Base-by-base conservation (phyloP, 495 filamentous ascomycete species). In the Daldinia loculata region DNA sequence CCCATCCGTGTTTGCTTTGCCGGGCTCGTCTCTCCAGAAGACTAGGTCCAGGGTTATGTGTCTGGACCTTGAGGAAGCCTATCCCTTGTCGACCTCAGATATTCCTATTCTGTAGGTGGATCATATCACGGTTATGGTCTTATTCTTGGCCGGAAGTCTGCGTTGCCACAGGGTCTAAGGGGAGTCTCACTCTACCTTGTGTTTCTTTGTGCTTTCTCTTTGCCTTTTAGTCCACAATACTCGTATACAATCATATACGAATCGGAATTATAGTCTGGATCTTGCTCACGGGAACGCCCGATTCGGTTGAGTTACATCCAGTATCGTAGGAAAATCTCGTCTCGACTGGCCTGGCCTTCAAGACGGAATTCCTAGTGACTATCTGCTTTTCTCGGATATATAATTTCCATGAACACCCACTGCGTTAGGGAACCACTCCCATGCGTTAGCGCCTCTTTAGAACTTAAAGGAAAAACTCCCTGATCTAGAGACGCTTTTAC, bases 401-500 rank as follows among this genome's bases (percentile, higher is more conserved):
- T 61, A 64, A 61, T 29, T 64, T 52, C 61, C 56, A 57, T 65
- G 64, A 30, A 60, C 64, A 57, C 60, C 56, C 27, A 66, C 34
- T 51, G 26, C 17, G 14, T 41, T 32, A 27, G 53, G 41, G 50
- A 63, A 36, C 48, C 36, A 57, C 66, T 66, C 22, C 57, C 2
- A 27, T 69, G 69, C 66, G 66, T 69, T 73, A 73, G 70, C 52
- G 70, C 29, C 1, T 6, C 50, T 11, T 39, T 41, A 51, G 62
- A 66, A 69, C 66, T 36, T 62, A 69, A 67, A 38, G 52, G 62
- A 32, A 41, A 50, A 66, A 69, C 56, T 62, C 70, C 66, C 69
- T 63, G 70, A 69, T 66, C 66, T 63, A 56, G 70, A 66, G 52
- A 66, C 43, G 41, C 56, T 61, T 69, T 69, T 73, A 50, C 66